Evolutionary conservation across 2,329 filamentous ascomycete genomes (phyloP).

Genomic region (Diaporthe capsici): DNA sequence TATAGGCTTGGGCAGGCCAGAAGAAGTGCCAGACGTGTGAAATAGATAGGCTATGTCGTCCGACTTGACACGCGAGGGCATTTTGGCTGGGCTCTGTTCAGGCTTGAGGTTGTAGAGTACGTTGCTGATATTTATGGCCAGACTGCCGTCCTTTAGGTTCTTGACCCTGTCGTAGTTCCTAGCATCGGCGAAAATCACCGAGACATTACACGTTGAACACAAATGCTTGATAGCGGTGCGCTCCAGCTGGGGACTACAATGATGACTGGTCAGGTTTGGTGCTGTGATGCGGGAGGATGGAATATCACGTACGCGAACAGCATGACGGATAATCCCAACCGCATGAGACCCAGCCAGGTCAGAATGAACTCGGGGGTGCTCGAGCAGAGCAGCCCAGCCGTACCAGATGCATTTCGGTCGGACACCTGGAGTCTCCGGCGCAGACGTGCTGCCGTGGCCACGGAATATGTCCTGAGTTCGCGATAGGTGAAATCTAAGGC

Average conservation of each 20-base stretch:
- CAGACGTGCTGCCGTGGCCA: conserved; percentile 42
- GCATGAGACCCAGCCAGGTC: conserved; percentile 72
- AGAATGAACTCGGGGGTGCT: conserved; percentile 72
- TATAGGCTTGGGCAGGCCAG: conserved; percentile 74
- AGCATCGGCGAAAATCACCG: conserved; percentile 61
- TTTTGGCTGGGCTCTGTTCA: not conserved
- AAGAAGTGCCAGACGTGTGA: conserved; percentile 76
- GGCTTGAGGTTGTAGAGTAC: conserved; percentile 41
- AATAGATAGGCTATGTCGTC: conserved; percentile 68
- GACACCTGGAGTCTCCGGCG: conserved; percentile 38
- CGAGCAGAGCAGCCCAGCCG: conserved; percentile 66
- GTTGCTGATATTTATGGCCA: conserved; percentile 42
- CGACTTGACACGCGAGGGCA: not conserved
- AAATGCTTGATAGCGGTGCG: conserved; percentile 65
- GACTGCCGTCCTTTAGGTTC: conserved; percentile 12
- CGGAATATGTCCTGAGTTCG: conserved; percentile 49
- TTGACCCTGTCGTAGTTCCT: conserved; percentile 38
- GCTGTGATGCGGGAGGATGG: not conserved
- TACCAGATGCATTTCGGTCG: conserved; percentile 34
- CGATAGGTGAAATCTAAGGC: conserved; percentile 47
- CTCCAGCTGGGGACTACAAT: conserved; percentile 60
- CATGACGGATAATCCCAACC: conserved; percentile 67
- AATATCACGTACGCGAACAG: conserved; percentile 63
- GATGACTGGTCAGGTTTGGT: conserved; percentile 38
- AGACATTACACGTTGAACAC: conserved; percentile 60